Base-by-base conservation (phyloP, 2,329 filamentous ascomycete genomes). In the Rachicladosporium sp. region DNA sequence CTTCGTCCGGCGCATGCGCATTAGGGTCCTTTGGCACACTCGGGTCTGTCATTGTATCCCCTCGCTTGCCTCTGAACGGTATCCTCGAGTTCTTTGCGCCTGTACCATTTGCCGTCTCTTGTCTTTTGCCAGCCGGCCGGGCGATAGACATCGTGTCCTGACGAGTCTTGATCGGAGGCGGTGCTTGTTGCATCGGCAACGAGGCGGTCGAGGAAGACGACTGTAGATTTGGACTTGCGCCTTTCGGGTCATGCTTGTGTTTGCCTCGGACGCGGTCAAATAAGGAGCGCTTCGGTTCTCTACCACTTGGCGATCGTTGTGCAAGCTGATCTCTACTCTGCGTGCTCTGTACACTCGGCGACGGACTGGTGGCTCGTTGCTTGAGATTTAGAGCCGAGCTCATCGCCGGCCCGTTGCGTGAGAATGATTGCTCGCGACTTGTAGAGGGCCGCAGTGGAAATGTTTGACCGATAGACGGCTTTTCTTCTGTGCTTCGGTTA, bases 291-390 rank as follows among this genome's bases (percentile, higher is more conserved):
- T 68, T 66, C 12, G 72, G 69, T 10, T 47, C 48, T 10, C 40
- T 38, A 38, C 68, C 66, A 5, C 63, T 63, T 1, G 80, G 78
- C 3, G 78, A 82, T 11, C 69, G 69, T 52, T 78, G 73, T 4
- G 43, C 46, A 40, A 31, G 55, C 34, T 42, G 45, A 44, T 61
- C 70, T 54, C 57, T 69, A 56, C 61, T 73, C 61, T 66, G 65
- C 13, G 66, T 71, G 54, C 80, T 85, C 50, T 73, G 74, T 32
- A 74, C 68, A 59, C 84, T 91, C 6, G 87, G 82, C 1, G 85
- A 84, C 19, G 88, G 86, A 60, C 88, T 93, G 44, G 82, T 75
- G 9, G 84, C 78, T 48, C 87, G 79, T 49, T 65, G 72, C 57
- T 69, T 61, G 29, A 73, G 59, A 35, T 62, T 67, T 53, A 72